Evolutionary conservation across 495 filamentous ascomycete genomes (phyloP), one percentile per base, ranked within the genome.

Genomic region (Aspergillus ostianus): DNA sequence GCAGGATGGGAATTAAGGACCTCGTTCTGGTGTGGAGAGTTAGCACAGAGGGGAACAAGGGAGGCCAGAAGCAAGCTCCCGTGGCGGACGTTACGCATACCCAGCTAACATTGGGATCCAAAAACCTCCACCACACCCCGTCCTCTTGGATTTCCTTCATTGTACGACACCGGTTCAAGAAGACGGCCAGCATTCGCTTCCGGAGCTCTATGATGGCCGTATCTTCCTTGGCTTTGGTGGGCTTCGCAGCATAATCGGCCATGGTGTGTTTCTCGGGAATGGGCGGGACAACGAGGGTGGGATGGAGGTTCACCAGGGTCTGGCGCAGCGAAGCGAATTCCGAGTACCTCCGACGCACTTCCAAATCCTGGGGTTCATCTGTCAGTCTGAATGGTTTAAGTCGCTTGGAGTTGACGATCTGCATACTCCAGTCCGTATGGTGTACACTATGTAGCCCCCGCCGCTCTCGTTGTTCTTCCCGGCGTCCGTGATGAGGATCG

Each of bases 81-180:
- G 29, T 32, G 10, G 36, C 13, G 1, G 36, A 15, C 12, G 13
- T 54, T 47, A 18, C 53, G 71, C 72, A 46, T 74, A 97, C 93
- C 94, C 94, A 98, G 87, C 94, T 98, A 19, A 93, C 91, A 72
- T 98, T 97, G 4, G 94, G 93, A 67, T 98, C 94, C 12, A 98
- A 79, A 68, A 98, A 98, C 61, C 91, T 89, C 91, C 93, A 96
- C 86, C 92, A 96, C 15, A 98, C 92, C 7, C 92, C 93, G 69
- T 98, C 95, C 57, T 95, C 90, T 29, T 90, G 84, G 44, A 98
- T 87, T 59, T 96, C 91, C 66, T 92, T 89, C 94, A 98, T 97
- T 60, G 83, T 81, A 48, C 91, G 83, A 72, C 94, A 98, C 32
- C 94, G 83, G 67, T 98, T 98, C 32, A 98, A 70, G 65, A 98